phyloP scores from a whole-genome alignment of 495 filamentous ascomycete genomes.

The Xylaria flabelliformis region DNA sequence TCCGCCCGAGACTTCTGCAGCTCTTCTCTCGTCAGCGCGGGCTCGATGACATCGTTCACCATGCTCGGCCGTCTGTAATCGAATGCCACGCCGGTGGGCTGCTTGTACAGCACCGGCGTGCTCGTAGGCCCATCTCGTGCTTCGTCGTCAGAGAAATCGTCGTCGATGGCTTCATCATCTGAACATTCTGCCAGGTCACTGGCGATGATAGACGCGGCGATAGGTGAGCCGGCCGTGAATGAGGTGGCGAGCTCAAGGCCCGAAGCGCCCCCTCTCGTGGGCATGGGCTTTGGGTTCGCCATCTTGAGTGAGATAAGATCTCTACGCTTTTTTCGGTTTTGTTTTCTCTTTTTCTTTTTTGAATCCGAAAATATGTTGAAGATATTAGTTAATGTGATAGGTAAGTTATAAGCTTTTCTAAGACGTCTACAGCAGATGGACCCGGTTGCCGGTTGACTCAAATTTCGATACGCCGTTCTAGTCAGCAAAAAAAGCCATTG shows the following conservation, averaged over 20 bases:
- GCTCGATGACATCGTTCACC: constrained; percentile 52
- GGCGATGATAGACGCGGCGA: constrained; percentile 72
- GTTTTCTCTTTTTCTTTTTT: background rate
- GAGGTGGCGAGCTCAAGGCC: constrained; percentile 39
- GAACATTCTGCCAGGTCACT: constrained; percentile 68
- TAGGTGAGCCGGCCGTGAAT: constrained; percentile 64
- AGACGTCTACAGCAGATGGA: background rate
- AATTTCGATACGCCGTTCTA: background rate
- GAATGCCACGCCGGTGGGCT: constrained; percentile 69
- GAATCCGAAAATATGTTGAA: background rate
- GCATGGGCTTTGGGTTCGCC: constrained; percentile 33
- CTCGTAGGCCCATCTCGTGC: constrained; percentile 51
- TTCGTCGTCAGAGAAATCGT: constrained; percentile 54
- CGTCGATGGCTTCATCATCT: constrained; percentile 53
- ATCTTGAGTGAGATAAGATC: constrained; percentile 24
- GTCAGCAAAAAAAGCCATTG: background rate
- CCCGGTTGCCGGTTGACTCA: background rate
- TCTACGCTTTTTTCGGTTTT: background rate
- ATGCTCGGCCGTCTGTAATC: constrained; percentile 59
- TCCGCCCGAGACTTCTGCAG: constrained; percentile 68
- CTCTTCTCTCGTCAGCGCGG: constrained; percentile 65
- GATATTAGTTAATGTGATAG: background rate
- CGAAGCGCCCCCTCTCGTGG: constrained; percentile 23
- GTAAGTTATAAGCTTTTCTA: background rate
- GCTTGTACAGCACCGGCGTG: constrained; percentile 72